These are phyloP conservation scores for Chlorella sp. DNA, from an alignment of 139 green algal genomes.

Conservation along the genomic window DNA sequence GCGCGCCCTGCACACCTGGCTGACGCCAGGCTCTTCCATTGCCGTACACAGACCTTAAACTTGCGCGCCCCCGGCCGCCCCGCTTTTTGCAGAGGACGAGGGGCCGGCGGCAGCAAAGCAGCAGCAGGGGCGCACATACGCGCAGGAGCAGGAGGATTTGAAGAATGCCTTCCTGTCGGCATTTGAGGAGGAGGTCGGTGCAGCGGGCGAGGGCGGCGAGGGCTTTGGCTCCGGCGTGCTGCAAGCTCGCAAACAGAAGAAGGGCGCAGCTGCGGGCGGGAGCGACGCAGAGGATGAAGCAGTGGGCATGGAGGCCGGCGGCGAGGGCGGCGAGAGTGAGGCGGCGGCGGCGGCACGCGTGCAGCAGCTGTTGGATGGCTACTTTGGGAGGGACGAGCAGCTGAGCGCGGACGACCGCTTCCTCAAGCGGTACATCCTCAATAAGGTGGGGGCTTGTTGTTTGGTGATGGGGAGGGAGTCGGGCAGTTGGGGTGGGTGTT, in stretches of 20 bases:
- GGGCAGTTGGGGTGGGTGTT: no score
- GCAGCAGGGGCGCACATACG: constrained; percentile 64
- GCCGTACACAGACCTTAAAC: no score
- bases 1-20: no score
- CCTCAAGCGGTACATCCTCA: constrained; percentile 87
- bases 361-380: constrained; percentile 74
- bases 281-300: neutral
- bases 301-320: neutral
- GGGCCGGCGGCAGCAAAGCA: neutral
- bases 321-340: neutral
- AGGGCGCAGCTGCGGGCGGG: neutral
- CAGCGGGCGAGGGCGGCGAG: neutral
- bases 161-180: constrained; percentile 72
- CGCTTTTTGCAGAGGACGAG: neutral
- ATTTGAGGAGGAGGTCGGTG: constrained; percentile 29
- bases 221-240: constrained; percentile 36
- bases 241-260: neutral
- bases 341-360: constrained; percentile 8
- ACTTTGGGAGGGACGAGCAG: constrained; percentile 79
- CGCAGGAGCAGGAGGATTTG: constrained; percentile 79
- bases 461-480: no score
- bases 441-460: constrained; percentile 44
- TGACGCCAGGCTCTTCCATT: no score
- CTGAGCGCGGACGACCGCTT: constrained; percentile 79
- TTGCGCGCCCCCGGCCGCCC: neutral